phyloP scores from a whole-genome alignment of 495 filamentous ascomycete genomes.

The Evernia prunastri region DNA sequence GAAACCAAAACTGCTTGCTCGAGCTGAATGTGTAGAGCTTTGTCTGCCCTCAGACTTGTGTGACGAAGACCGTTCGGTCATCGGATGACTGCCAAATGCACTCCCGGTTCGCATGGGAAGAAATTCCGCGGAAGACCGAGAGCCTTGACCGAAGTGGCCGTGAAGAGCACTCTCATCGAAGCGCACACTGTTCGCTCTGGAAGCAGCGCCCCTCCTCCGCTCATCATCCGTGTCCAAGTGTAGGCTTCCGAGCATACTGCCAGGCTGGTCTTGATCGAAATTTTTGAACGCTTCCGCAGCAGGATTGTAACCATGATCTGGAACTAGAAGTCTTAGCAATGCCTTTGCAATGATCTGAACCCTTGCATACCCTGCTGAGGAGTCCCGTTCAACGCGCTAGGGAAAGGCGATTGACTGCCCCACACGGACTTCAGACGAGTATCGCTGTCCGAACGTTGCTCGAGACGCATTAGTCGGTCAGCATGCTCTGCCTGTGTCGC shows the following conservation, averaged over 20 bases:
- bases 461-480: conserved; percentile 71
- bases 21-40: conserved; percentile 73
- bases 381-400: conserved; percentile 56
- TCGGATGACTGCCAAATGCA: conserved; percentile 70
- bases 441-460: conserved; percentile 78
- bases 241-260: conserved; percentile 62
- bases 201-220: conserved; percentile 74
- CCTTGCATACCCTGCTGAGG: conserved; percentile 65
- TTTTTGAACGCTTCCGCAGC: conserved; percentile 71
- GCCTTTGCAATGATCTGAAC: conserved; percentile 10
- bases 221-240: conserved; percentile 86
- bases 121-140: conserved; percentile 72
- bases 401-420: conserved; percentile 74
- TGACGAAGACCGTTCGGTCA: conserved; percentile 84
- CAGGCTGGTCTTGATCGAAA: conserved; percentile 74
- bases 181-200: conserved; percentile 94
- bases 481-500: conserved; percentile 69
- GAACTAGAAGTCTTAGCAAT: conserved; percentile 16
- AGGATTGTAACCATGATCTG: conserved; percentile 69
- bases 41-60: conserved; percentile 96
- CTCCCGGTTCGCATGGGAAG: conserved; percentile 71
- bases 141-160: conserved; percentile 77
- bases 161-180: conserved; percentile 96
- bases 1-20: conserved; percentile 75
- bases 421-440: conserved; percentile 78